Evolutionary conservation across 352 stramenopile species (phyloP).

Genomic region (Globisporangium uncinulatum): DNA sequence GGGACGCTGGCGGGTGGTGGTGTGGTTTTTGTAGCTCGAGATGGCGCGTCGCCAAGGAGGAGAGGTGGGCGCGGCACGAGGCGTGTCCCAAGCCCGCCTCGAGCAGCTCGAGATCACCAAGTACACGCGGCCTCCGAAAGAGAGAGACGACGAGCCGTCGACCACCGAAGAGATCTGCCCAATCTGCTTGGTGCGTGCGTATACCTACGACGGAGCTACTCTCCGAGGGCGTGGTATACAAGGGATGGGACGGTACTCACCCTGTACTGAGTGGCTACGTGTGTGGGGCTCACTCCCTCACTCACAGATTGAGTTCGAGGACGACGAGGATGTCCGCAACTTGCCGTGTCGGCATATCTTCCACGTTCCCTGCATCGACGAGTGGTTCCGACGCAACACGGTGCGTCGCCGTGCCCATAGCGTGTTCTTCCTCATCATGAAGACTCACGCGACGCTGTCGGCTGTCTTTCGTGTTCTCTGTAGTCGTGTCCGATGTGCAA

Average conservation of each 20-base stretch:
- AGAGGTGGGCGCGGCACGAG: conserved; percentile 31
- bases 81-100: conserved; percentile 56
- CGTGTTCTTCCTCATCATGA: not conserved
- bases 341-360: conserved; percentile 87
- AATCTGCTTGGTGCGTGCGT: conserved; percentile 55
- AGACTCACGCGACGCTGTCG: not conserved
- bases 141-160: not conserved
- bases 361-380: conserved; percentile 84
- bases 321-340: conserved; percentile 68
- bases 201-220: not conserved
- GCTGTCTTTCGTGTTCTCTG: not conserved
- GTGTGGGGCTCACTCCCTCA: not conserved
- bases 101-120: conserved; percentile 60
- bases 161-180: conserved; percentile 60
- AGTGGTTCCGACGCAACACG: conserved; percentile 86
- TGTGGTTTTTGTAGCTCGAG: conserved; percentile 28
- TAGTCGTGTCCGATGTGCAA: conserved; percentile 84
- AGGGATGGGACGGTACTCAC: too few species aligned
- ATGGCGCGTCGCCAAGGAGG: conserved; percentile 33
- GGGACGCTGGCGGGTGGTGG: not conserved
- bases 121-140: conserved; percentile 31
- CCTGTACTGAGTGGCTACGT: not conserved
- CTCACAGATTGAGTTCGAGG: conserved; percentile 64
- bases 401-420: conserved; percentile 27
- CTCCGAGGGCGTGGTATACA: too few species aligned